These are phyloP conservation scores for Puya raimondii DNA, from an alignment of 176 grass and related monocot species.

Conservation along the genomic window DNA sequence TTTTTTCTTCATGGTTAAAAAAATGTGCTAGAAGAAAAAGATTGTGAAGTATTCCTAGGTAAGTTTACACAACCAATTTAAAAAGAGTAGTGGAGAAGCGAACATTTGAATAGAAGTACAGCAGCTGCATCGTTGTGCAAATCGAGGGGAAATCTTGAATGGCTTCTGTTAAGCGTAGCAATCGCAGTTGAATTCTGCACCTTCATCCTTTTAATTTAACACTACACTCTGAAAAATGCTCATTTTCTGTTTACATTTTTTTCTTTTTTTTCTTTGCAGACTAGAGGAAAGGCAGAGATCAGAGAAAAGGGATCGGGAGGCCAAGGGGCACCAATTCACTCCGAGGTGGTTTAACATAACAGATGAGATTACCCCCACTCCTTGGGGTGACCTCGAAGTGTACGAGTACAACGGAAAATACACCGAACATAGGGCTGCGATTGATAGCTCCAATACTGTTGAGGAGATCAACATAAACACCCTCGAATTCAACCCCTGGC, in stretches of 20 bases:
- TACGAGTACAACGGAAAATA: constrained; percentile 89
- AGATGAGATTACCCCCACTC: constrained; percentile 41
- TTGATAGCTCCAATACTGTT: constrained; percentile 32
- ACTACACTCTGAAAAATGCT: background rate
- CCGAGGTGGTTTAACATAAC: constrained; percentile 86
- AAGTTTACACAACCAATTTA: too few species aligned
- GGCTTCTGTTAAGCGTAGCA: background rate
- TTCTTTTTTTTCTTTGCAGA: constrained; percentile 13
- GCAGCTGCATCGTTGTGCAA: too few species aligned
- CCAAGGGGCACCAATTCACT: constrained; percentile 52
- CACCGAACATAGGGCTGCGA: constrained; percentile 44
- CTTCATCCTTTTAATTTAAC: background rate
- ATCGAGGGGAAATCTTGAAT: background rate
- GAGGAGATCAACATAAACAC: constrained; percentile 35
- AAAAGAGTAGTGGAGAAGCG: too few species aligned
- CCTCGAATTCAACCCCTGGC: constrained; percentile 83
- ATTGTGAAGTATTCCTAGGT: too few species aligned
- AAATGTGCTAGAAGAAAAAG: too few species aligned
- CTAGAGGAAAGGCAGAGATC: constrained; percentile 86
- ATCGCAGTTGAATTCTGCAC: background rate
- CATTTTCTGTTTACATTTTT: background rate
- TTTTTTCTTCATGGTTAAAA: too few species aligned
- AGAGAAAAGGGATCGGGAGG: constrained; percentile 75
- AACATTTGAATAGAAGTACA: too few species aligned
- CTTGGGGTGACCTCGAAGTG: constrained; percentile 86